Conservation (phyloP, 164 flowering plant species). For the Dillenia turbinata region DNA sequence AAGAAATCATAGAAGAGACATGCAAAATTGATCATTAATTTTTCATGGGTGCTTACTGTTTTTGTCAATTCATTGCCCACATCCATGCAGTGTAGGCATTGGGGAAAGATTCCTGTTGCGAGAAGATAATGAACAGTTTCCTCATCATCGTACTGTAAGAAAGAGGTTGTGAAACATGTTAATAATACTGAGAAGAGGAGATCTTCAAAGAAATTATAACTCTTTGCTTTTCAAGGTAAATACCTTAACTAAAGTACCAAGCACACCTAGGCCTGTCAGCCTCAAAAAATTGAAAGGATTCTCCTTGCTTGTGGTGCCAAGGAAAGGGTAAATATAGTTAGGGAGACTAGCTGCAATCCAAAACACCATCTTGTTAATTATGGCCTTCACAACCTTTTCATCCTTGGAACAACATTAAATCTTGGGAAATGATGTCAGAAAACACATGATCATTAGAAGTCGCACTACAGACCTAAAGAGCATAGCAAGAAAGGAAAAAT, state of each 20-base stretch:
- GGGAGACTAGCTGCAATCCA: constrained; percentile 26
- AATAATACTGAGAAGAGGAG: background rate
- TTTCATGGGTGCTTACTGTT: constrained; percentile 18
- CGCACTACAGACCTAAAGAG: too few species aligned
- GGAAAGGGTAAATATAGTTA: constrained; percentile 28
- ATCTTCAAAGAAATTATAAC: background rate
- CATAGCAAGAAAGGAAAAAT: too few species aligned
- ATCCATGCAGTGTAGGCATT: constrained; percentile 12
- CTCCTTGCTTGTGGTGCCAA: constrained; percentile 12
- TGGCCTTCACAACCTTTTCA: background rate
- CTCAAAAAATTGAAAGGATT: constrained; percentile 21
- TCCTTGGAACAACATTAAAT: background rate
- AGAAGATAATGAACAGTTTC: background rate
- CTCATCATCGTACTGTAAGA: background rate
- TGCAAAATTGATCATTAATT: constrained; percentile 25
- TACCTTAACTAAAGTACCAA: constrained; percentile 36
- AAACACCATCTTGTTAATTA: background rate
- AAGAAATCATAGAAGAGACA: background rate
- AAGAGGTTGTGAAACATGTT: background rate
- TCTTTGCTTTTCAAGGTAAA: background rate
- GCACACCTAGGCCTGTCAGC: constrained; percentile 31
- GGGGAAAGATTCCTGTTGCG: background rate
- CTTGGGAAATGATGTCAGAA: background rate
- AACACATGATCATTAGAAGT: too few species aligned
- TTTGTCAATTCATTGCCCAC: constrained; percentile 17